These are phyloP conservation scores for Boletus rubroflammeus DNA, from an alignment of 768 basidiomycete species.

Conservation along the genomic window DNA sequence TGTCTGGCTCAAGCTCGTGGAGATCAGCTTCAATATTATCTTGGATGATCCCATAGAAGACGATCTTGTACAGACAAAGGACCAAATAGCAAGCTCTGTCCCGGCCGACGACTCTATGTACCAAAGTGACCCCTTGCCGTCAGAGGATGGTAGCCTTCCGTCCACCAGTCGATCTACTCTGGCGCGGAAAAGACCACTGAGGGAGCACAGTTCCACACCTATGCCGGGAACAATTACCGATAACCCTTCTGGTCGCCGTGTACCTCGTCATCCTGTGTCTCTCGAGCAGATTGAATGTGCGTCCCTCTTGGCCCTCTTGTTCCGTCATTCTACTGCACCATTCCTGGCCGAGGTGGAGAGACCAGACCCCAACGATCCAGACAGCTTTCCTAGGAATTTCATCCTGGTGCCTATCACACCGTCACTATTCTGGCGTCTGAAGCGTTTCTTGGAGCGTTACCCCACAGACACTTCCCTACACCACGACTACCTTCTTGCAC, in stretches of 20 bases:
- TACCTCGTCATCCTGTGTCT: slow-evolving; percentile 34
- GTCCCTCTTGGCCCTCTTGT: slow-evolving; percentile 56
- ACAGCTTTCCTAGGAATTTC: slow-evolving; percentile 32
- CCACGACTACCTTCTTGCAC: slow-evolving; percentile 63
- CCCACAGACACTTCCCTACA: slow-evolving; percentile 76
- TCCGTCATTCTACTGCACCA: slow-evolving; percentile 57
- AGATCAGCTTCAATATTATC: slow-evolving; percentile 74
- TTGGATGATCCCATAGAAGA: slow-evolving; percentile 53
- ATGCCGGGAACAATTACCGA: slow-evolving; percentile 12
- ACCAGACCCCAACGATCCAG: slow-evolving; percentile 19
- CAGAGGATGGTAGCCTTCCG: slow-evolving; percentile 32
- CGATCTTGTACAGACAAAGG: slow-evolving; percentile 24
- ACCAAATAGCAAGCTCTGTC: slow-evolving; percentile 18
- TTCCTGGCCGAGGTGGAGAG: slow-evolving; percentile 42
- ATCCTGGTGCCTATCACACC: slow-evolving; percentile 28
- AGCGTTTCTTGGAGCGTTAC: slow-evolving; percentile 62
- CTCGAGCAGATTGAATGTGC: slow-evolving; percentile 71
- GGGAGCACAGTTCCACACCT: slow-evolving; percentile 23
- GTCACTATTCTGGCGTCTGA: slow-evolving; percentile 55
- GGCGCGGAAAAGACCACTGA: slow-evolving; percentile 25
- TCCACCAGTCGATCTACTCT: slow-evolving; percentile 20
- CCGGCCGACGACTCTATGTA: slow-evolving; percentile 29
- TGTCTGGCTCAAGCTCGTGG: slow-evolving; percentile 65
- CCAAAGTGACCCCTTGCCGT: slow-evolving; percentile 31
- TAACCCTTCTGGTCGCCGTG: slow-evolving; percentile 22